phyloP scores from a whole-genome alignment of 2,329 filamentous ascomycete species.

The Verticillium klebahnii region DNA sequence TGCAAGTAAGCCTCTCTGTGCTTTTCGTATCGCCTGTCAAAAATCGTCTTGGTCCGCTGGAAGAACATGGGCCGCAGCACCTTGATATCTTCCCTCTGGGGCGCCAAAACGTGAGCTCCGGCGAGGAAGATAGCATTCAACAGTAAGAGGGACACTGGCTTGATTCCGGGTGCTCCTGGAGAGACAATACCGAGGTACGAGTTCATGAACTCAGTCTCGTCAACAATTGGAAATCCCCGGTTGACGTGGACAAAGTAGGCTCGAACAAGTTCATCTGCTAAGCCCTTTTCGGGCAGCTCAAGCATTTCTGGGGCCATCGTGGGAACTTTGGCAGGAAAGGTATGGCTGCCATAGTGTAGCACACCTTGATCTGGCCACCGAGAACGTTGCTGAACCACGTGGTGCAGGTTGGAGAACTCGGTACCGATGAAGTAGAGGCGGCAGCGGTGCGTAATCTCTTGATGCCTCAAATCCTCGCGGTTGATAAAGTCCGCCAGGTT shows the following conservation, averaged over 20 bases:
- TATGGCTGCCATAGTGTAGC: constrained; percentile 28
- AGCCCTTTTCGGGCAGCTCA: constrained; percentile 38
- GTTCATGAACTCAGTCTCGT: constrained; percentile 45
- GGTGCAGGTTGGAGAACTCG: constrained; percentile 51
- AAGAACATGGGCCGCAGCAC: constrained; percentile 41
- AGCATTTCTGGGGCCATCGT: constrained; percentile 40
- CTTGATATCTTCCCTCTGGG: constrained; percentile 33
- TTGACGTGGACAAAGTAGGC: constrained; percentile 48
- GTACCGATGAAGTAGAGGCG: constrained; percentile 51
- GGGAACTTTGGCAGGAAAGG: constrained; percentile 31
- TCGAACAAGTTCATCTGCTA: constrained; percentile 44
- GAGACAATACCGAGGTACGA: constrained; percentile 33
- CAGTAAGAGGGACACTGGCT: constrained; percentile 33
- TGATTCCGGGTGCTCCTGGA: constrained; percentile 31
- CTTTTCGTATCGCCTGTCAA: constrained; percentile 48
- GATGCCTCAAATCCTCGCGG: constrained; percentile 35
- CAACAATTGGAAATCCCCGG: constrained; percentile 45
- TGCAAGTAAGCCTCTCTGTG: constrained; percentile 51
- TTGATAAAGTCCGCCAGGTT: constrained; percentile 47
- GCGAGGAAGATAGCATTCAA: constrained; percentile 46
- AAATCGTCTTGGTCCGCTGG: constrained; percentile 45
- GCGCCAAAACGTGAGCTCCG: constrained; percentile 43
- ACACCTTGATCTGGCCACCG: constrained; percentile 17
- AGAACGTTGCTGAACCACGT: constrained; percentile 45
- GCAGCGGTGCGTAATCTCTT: constrained; percentile 41